Conservation (phyloP, 805 yeast species). For the Starmerella apicola region DNA sequence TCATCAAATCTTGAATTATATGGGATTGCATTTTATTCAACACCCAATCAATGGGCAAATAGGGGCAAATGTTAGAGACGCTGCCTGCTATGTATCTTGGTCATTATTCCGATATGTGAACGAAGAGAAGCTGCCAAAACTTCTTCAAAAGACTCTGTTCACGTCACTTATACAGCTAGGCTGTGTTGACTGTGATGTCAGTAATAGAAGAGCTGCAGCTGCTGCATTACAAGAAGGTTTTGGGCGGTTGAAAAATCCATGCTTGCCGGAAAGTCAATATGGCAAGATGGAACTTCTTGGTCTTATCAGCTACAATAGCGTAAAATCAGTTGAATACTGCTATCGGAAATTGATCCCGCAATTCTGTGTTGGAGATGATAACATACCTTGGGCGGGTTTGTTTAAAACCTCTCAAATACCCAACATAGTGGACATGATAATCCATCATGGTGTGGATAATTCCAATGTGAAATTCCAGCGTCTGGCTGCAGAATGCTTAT, state of each 20-base stretch:
- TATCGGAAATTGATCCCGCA: too few relatives aligned
- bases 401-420: too few relatives aligned
- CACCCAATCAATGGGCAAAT: conserved; percentile 37
- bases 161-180: conserved; percentile 38
- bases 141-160: conserved; percentile 19
- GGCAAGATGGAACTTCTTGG: too few relatives aligned
- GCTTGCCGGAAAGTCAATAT: too few relatives aligned
- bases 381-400: too few relatives aligned
- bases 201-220: conserved; percentile 66
- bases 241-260: conserved; percentile 51
- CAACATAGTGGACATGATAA: too few relatives aligned
- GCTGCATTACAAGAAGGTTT: conserved; percentile 80
- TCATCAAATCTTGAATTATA: conserved; percentile 28
- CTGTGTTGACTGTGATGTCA: conserved; percentile 61
- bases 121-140: conserved; percentile 7
- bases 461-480: conserved; percentile 35
- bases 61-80: conserved; percentile 67
- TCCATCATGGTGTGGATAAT: conserved; percentile 27
- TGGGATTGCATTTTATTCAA: conserved; percentile 47
- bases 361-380: too few relatives aligned
- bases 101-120: conserved; percentile 40
- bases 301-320: too few relatives aligned
- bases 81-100: conserved; percentile 82
- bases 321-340: too few relatives aligned
- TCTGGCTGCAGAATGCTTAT: conserved; percentile 32